phyloP scores from a whole-genome alignment of 2,329 filamentous ascomycete species.

The Ascochyta clinopodiicola region DNA sequence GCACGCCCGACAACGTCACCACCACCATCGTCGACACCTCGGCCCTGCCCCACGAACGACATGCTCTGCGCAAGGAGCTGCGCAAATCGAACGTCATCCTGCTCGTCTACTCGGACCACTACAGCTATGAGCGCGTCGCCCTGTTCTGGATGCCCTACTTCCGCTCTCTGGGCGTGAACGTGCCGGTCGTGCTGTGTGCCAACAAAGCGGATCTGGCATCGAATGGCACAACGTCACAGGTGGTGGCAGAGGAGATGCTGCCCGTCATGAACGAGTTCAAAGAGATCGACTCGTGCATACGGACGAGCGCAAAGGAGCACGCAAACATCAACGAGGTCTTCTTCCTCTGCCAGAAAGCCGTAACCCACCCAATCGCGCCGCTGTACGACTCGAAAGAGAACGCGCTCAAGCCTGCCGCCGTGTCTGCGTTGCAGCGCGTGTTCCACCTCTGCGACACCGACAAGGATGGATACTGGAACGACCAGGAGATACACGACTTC shows the following conservation, averaged over 20 bases:
- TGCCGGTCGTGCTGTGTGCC: slow-evolving; percentile 93
- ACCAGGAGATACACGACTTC: slow-evolving; percentile 88
- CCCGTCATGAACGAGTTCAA: slow-evolving; percentile 99
- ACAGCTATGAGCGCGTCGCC: slow-evolving; percentile 96
- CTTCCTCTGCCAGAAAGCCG: slow-evolving; percentile 97
- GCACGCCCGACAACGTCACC: slow-evolving; percentile 94
- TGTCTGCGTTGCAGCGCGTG: slow-evolving; percentile 84
- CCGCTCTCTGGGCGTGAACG: slow-evolving; percentile 95
- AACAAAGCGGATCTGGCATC: slow-evolving; percentile 93
- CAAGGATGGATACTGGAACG: slow-evolving; percentile 89
- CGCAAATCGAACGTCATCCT: slow-evolving; percentile 97
- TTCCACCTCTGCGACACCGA: slow-evolving; percentile 98
- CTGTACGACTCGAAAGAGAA: slow-evolving; percentile 94
- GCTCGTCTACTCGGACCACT: slow-evolving; percentile 96
- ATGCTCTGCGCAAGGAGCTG: slow-evolving; percentile 89
- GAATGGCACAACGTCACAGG: slow-evolving; percentile 78
- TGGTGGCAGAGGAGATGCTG: slow-evolving; percentile 96
- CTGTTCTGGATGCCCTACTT: slow-evolving; percentile 99
- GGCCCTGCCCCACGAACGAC: slow-evolving; percentile 89
- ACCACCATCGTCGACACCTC: slow-evolving; percentile 98
- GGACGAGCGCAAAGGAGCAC: slow-evolving; percentile 89
- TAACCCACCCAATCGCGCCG: slow-evolving; percentile 95
- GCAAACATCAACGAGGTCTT: slow-evolving; percentile 94
- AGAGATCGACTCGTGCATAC: slow-evolving; percentile 97
- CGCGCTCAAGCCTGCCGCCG: slow-evolving; percentile 84